These are phyloP conservation scores for Tulasnella sp. DNA, from an alignment of 768 basidiomycete species.

Conservation along the genomic window DNA sequence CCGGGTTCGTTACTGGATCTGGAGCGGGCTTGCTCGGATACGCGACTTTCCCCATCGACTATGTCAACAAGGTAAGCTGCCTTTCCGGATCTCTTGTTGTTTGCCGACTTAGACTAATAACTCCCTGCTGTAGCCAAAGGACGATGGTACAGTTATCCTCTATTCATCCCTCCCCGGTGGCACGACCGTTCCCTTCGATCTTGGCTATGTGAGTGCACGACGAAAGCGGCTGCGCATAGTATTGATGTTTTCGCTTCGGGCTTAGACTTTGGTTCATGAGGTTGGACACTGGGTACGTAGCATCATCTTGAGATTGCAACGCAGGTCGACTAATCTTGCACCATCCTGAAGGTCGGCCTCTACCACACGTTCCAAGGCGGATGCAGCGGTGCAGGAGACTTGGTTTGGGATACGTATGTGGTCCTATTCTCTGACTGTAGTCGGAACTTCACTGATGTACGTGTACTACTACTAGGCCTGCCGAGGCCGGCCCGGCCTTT, in stretches of 20 bases:
- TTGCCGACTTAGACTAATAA: not conserved
- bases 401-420: conserved; percentile 20
- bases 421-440: conserved; percentile 19
- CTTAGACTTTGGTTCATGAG: conserved; percentile 31
- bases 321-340: too few relatives aligned
- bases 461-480: conserved; percentile 16
- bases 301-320: too few relatives aligned
- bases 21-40: too few relatives aligned
- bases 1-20: too few relatives aligned
- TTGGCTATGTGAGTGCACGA: not conserved
- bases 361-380: conserved; percentile 33
- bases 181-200: conserved; percentile 11
- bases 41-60: too few relatives aligned
- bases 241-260: not conserved
- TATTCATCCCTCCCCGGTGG: conserved; percentile 27
- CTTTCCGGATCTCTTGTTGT: too few relatives aligned
- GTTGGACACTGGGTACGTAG: conserved; percentile 32
- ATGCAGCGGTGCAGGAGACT: conserved; percentile 21
- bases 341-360: too few relatives aligned
- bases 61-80: too few relatives aligned
- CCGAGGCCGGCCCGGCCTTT: conserved; percentile 23
- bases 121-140: conserved; percentile 19
- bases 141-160: conserved; percentile 31
- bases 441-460: not conserved
- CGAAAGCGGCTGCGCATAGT: not conserved